Base-by-base conservation (phyloP, 1,139 yeast genomes). In the Debaryomyces robertsiae region DNA sequence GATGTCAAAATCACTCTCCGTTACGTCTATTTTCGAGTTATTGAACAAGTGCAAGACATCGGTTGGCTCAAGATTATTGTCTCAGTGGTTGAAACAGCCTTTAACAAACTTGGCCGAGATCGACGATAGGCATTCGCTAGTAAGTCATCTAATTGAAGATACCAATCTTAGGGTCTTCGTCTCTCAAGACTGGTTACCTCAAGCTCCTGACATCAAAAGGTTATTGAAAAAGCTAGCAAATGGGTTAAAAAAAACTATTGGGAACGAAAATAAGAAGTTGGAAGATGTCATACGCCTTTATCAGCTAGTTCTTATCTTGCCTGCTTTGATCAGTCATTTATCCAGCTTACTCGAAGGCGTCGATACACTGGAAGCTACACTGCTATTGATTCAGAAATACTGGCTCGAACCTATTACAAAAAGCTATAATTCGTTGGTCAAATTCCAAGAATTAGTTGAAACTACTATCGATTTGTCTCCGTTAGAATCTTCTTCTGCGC, bases 31-130 rank as follows among this genome's bases (percentile, higher is more conserved):
- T 30, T 90, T 79, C 58, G 96, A 94, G 22, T 70, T 94, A 32
- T 70, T 93, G 50, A 93, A 93, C 67, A 81, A 82, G 49, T 93
- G 98, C 67, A 88, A 86, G 54, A 84, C 95, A 2, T 73, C 82
- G 1, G 88, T 94, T 15, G 98, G 98, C 3, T 73, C 93, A 1
- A 76, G 98, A 50, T 65, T 91, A 40, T 73, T 93, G 27, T 82
- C 93, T 9, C 96, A 89, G 56, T 93, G 98, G 98, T 73, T 94
- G 47, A 93, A 93, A 55, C 98, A 93, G 61, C 98, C 98, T 0
- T 72, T 93, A 38, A 82, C 95, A 42, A 79, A 79, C 49, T 57
- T 76, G 15, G 57, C 56, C 0, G 78, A 73, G 39, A 91, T 93
- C 32, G 61, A 67, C 31, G 74, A 81, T 28, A 77, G 98, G 41